Evolutionary conservation across 352 stramenopile genomes (phyloP), one percentile per base, ranked within the genome.

Genomic region (Phytophthora pseudosyringae): DNA sequence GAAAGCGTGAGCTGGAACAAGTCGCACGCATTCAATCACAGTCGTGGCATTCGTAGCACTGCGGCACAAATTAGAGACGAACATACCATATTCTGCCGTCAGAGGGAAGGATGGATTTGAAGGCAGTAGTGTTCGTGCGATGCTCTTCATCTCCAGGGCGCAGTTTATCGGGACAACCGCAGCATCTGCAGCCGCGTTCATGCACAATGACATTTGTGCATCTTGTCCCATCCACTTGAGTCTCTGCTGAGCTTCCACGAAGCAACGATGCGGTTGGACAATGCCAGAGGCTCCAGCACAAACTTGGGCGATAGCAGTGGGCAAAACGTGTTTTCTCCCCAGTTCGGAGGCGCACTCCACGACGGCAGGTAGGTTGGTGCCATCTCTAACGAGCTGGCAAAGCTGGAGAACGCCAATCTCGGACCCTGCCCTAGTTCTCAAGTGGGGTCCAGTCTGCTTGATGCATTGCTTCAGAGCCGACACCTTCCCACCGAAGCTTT

Each of bases 181-280:
- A 35, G 44, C 44, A 35, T 47, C 64, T 0, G 13, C 44, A 18
- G 12, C 38, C 28, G 73, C 65, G 12, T 61, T 25, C 6, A 61
- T 58, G 46, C 83, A 91, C 6, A 91, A 54, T 3, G 58, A 33
- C 16, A 58, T 58, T 16, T 80, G 59, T 0, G 58, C 56, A 1
- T 65, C 35, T 28, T 57, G 45, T 26, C 80, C 61, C 71, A 92
- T 87, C 80, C 80, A 89, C 0, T 71, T 57, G 0, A 89, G 76
- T 29, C 76, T 71, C 10, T 75, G 72, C 15, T 73, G 65, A 0
- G 77, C 76, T 46, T 75, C 69, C 8, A 87, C 38, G 16, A 84
- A 76, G 28, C 80, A 92, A 6, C 26, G 44, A 29, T 86, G 69
- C 0, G 80, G 76, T 8, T 50, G 62, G 11, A 51, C 1, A 36